Evolutionary conservation across 345 rosid species (phyloP).

Genomic region (Cardamine resedifolia): DNA sequence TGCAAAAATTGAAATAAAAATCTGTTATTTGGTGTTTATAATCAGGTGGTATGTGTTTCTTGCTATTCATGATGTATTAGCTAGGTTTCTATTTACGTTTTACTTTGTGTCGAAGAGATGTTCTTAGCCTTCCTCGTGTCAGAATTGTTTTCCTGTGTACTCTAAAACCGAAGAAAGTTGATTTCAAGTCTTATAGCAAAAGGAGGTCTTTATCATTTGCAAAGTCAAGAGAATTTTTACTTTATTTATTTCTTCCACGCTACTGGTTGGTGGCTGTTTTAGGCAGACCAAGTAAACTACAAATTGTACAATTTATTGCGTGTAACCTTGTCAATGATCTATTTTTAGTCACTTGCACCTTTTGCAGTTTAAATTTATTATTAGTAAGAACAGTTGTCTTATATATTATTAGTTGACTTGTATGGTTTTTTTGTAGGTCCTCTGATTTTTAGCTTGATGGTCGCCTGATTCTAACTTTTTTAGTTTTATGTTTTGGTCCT

Average conservation of each 20-base stretch:
- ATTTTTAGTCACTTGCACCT: conserved; percentile 3
- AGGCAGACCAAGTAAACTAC: conserved; percentile 15
- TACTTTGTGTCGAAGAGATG: background rate
- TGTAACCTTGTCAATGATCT: conserved; percentile 19
- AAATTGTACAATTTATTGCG: conserved; percentile 2
- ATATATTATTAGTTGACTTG: background rate
- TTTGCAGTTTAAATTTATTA: background rate
- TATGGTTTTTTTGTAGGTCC: background rate
- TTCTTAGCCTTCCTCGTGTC: background rate
- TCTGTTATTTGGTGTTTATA: background rate
- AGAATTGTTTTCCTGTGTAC: background rate
- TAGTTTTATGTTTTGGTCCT: background rate
- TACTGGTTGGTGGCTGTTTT: conserved; percentile 8
- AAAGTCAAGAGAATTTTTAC: background rate
- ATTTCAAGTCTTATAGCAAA: background rate
- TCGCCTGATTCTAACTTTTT: conserved; percentile 2
- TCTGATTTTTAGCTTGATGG: background rate
- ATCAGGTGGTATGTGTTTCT: background rate
- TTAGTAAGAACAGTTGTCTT: background rate
- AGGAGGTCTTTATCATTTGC: conserved; percentile 13
- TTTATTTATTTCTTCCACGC: conserved; percentile 21
- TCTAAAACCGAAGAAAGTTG: too few species aligned
- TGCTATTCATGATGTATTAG: background rate
- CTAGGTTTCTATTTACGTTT: background rate
- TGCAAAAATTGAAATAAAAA: background rate